Evolutionary conservation across 164 flowering plant genomes (phyloP), one percentile per base, ranked within the genome.

Genomic region (Akebia trifoliata): DNA sequence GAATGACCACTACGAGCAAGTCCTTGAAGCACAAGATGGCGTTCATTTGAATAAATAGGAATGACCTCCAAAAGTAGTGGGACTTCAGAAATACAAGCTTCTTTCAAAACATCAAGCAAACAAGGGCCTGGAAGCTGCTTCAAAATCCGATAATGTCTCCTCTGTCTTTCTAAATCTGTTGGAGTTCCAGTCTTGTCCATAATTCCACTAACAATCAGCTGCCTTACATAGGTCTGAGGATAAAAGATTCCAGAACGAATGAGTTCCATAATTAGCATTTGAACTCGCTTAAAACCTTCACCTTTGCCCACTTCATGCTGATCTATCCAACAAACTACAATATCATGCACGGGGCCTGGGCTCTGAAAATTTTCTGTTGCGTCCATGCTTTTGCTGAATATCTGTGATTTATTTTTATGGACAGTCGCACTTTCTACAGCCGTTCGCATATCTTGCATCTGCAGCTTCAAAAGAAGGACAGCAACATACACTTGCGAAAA

Each of bases 321-420:
- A 79, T 94, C 99, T 52, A 94, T 78, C 97, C 97, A 94, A 66
- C 97, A 94, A 7, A 94, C 97, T 6, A 91, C 54, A 40, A 86
- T 78, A 66, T 94, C 99, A 73, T 94, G 99, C 61, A 94, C 68
- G 14, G 92, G 86, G 30, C 95, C 83, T 12, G 97, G 96, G 60
- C 94, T 85, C 54, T 79, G 78, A 63, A 83, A 82, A 42, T 78
- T 30, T 67, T 79, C 78, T 9, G 68, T 64, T 22, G 66, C 18
- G n/a, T 58, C 72, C 12, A 50, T 56, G 43, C 63, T 74, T 30
- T 46, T 60, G 40, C 60, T 71, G 36, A 45, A 39, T 50, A 29
- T 48, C 63, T 74, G 76, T 14, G 61, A 38, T 34, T 58, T 72
- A 36, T 39, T 60, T 44, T 67, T 73, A 32, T 20, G 12, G 40